Conservation (phyloP, 2,329 filamentous ascomycete species). For the Polychaeton citri region DNA sequence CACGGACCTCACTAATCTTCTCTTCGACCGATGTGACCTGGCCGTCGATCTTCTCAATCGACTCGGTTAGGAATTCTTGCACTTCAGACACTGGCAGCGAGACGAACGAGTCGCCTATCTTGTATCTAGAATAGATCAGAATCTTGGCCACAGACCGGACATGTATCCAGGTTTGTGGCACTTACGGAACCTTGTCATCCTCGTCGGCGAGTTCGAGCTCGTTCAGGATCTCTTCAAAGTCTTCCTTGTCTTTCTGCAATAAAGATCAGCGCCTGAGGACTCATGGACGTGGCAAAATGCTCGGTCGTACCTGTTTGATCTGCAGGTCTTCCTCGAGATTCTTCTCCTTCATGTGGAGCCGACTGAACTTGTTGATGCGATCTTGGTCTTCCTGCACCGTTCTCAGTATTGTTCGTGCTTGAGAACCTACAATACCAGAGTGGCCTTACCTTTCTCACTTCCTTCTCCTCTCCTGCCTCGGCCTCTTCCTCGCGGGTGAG, state of each 20-base stretch:
- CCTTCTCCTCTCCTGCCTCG: slow-evolving; percentile 63
- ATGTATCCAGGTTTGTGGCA: slow-evolving; percentile 6
- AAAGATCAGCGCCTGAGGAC: slow-evolving; percentile 4
- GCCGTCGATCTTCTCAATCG: slow-evolving; percentile 59
- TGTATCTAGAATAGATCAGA: slow-evolving; percentile 51
- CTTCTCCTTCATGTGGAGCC: slow-evolving; percentile 76
- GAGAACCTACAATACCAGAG: too few species aligned
- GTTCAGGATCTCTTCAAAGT: slow-evolving; percentile 79
- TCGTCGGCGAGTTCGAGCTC: slow-evolving; percentile 94
- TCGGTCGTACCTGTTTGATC: slow-evolving; percentile 53
- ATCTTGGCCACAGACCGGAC: not conserved
- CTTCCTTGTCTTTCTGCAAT: slow-evolving; percentile 92
- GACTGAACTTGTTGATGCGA: slow-evolving; percentile 96
- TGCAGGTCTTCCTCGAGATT: slow-evolving; percentile 68
- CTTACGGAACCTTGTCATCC: slow-evolving; percentile 82
- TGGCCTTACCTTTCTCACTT: slow-evolving; percentile 55
- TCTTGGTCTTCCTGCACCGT: slow-evolving; percentile 65
- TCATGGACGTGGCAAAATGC: not conserved
- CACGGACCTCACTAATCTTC: slow-evolving; percentile 57
- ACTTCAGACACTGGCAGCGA: slow-evolving; percentile 72
- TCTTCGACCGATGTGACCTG: slow-evolving; percentile 68
- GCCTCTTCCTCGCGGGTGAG: slow-evolving; percentile 88
- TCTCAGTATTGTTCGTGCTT: too few species aligned
- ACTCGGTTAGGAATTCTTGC: slow-evolving; percentile 65
- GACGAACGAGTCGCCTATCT: slow-evolving; percentile 92